Conservation (phyloP, 208 protist species). For the Novymonas esmeraldas region DNA sequence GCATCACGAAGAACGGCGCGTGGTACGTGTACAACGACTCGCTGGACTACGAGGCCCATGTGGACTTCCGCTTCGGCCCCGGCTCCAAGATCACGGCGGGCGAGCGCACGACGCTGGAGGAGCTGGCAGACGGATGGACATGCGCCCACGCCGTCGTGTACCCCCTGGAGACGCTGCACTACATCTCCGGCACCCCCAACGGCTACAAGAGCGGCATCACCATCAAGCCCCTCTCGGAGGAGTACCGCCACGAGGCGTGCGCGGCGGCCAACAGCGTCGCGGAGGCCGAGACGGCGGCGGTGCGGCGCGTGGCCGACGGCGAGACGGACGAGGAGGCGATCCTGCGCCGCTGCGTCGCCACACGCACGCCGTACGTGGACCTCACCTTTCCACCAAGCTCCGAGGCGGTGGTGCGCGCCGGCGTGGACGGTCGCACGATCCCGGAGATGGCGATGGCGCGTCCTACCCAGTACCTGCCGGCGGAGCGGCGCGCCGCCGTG, state of each 20-base stretch:
- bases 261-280: slow-evolving; percentile 18
- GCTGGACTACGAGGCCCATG: slow-evolving; percentile 66
- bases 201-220: slow-evolving; percentile 45
- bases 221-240: slow-evolving; percentile 34
- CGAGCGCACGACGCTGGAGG: slow-evolving; percentile 29
- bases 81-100: slow-evolving; percentile 31
- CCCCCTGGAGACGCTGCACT: slow-evolving; percentile 57
- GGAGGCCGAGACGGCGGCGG: slow-evolving; percentile 30
- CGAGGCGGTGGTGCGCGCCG: slow-evolving; percentile 32
- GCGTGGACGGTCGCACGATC: slow-evolving; percentile 41
- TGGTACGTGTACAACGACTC: slow-evolving; percentile 85
- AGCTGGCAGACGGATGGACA: slow-evolving; percentile 38
- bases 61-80: slow-evolving; percentile 64
- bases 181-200: slow-evolving; percentile 36
- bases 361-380: slow-evolving; percentile 46
- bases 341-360: slow-evolving; percentile 36
- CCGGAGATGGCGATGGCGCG: slow-evolving; percentile 44
- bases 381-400: slow-evolving; percentile 39
- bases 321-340: slow-evolving; percentile 47
- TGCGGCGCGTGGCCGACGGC: slow-evolving; percentile 30
- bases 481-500: slow-evolving; percentile 17
- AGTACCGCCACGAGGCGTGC: slow-evolving; percentile 23
- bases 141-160: slow-evolving; percentile 42
- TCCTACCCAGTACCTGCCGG: slow-evolving; percentile 28
- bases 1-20: slow-evolving; percentile 47